Base-by-base conservation (phyloP, 768 basidiomycete genomes). In the Paxillus ammoniavirescens region DNA sequence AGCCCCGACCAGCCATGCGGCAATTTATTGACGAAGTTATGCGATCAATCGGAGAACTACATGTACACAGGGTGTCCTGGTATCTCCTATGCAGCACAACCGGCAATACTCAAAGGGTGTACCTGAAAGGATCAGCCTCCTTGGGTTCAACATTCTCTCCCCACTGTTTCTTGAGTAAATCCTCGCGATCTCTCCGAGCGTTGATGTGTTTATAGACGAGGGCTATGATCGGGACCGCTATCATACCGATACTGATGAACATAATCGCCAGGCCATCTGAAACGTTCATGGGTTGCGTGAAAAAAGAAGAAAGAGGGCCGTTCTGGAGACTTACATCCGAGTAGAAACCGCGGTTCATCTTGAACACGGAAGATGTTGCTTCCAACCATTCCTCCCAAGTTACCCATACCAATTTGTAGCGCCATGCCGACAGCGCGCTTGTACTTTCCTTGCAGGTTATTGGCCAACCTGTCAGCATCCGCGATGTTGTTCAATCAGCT, bases 401-500 rank as follows among this genome's bases (percentile, higher is more conserved):
- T 87, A 17, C 85, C 86, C 74, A 68, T 41, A 46, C 62, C 61
- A 44, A 58, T 50, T 38, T 87, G 82, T 23, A 87, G 49, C 0
- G 84, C 85, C 78, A 89, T 82, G 3, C 82, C 85, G 8, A 85
- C 73, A 15, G 69, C 87, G 4, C 87, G 84, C 63, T 88, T 89
- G 64, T 84, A 87, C 54, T 86, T 84, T 0, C 87, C 87, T 0
- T 79, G 69, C 10, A 86, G 73, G 58, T 89, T 65, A 21, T 65
- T 66, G 1, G 56, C 81, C 6, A 84, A 68, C 86, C 86, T 87
- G 10, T 14, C 18, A 33, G 3, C 33, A 33, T 9, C 33, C 7
- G 8, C 28, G 4, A 14, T 15, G 33, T 18, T 5, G 17, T 0
- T 38, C 5, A 2, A 7, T 2, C 28, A 33, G 33, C 33, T 33